Conservation (phyloP, 345 rosid genomes). For the Arabidopsis suecica region DNA sequence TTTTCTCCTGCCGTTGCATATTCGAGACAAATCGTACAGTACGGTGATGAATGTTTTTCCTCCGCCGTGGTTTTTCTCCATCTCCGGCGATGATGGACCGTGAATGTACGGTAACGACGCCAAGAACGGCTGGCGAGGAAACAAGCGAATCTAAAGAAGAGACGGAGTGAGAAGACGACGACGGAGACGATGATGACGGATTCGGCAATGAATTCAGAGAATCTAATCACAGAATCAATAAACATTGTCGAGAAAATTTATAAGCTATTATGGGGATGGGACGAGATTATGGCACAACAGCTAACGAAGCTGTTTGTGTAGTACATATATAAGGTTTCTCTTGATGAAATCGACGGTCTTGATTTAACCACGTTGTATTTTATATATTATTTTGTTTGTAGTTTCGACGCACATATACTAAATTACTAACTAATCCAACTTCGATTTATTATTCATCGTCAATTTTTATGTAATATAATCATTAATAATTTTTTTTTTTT, state of each 20-base stretch:
- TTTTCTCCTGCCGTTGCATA: constrained; percentile 53
- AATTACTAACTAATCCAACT: not conserved
- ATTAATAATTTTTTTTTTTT: too few relatives aligned
- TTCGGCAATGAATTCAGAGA: constrained; percentile 1
- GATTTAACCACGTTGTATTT: not conserved
- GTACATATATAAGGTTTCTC: constrained; percentile 20
- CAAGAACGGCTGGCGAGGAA: constrained; percentile 41
- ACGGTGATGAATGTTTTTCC: not conserved
- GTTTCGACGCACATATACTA: not conserved
- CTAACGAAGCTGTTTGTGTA: constrained; percentile 5
- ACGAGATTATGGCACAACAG: constrained; percentile 7
- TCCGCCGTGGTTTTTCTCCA: constrained; percentile 31
- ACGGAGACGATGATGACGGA: constrained; percentile 13
- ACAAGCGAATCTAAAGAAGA: constrained; percentile 27
- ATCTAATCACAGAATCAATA: constrained; percentile 17
- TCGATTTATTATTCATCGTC: constrained; percentile 10
- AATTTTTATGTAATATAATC: constrained; percentile 19
- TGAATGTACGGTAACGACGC: constrained; percentile 50
- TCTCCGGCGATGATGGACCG: constrained; percentile 33
- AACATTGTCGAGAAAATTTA: constrained; percentile 33
- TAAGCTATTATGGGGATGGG: too few relatives aligned
- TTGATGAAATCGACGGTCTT: constrained; percentile 13
- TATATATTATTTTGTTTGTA: not conserved
- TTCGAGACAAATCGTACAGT: constrained; percentile 49
- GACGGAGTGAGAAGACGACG: constrained; percentile 33